phyloP scores from a whole-genome alignment of 345 rosid species.

The Limnanthes douglasii region DNA sequence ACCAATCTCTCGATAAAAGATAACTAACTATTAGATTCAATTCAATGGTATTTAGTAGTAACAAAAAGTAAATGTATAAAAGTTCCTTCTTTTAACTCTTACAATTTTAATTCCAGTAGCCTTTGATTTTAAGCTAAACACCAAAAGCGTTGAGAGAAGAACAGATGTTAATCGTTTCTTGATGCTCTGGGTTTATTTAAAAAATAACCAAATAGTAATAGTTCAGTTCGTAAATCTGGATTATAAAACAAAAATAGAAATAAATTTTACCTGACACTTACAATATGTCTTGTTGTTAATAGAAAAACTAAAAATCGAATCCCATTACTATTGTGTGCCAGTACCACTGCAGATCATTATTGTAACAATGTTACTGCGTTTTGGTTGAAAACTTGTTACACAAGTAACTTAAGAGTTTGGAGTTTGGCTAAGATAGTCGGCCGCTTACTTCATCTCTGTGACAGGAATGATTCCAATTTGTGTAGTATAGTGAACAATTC shows the following conservation, averaged over 20 bases:
- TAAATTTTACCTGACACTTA: no score
- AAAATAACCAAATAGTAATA: background rate
- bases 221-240: background rate
- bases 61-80: background rate
- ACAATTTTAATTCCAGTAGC: constrained; percentile 53
- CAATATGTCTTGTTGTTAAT: constrained; percentile 45
- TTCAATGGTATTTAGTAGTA: constrained; percentile 3
- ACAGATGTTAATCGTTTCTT: constrained; percentile 72
- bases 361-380: background rate
- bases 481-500: constrained; percentile 54
- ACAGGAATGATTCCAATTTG: constrained; percentile 65
- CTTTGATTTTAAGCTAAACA: constrained; percentile 47
- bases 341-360: constrained; percentile 52
- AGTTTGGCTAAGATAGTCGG: background rate
- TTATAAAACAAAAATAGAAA: background rate
- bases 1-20: constrained; percentile 47
- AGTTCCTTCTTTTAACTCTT: constrained; percentile 15
- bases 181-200: constrained; percentile 34
- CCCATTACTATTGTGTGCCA: constrained; percentile 61
- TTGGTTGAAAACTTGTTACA: background rate
- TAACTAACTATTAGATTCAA: constrained; percentile 4
- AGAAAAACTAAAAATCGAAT: constrained; percentile 31
- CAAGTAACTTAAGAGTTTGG: background rate
- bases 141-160: constrained; percentile 54
- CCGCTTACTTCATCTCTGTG: constrained; percentile 34